Conservation (phyloP, 2,329 filamentous ascomycete species). For the Chaetomium olivaceum region DNA sequence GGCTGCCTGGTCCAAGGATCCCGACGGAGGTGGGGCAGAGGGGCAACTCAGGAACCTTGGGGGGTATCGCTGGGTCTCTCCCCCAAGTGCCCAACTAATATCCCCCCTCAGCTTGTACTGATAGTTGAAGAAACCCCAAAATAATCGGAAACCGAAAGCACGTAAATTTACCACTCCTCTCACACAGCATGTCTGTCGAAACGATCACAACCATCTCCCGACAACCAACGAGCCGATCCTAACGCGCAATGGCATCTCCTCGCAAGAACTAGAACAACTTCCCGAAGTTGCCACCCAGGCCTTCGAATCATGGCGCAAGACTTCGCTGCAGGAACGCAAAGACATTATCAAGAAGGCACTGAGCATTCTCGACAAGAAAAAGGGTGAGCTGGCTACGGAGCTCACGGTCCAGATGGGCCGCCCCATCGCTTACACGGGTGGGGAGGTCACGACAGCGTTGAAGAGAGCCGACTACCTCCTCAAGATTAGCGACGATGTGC, state of each 20-base stretch:
- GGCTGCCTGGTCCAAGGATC: constrained; percentile 18
- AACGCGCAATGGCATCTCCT: constrained; percentile 72
- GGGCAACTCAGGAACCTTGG: constrained; percentile 3
- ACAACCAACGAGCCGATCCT: constrained; percentile 83
- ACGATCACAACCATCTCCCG: constrained; percentile 81
- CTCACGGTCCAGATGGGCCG: constrained; percentile 94
- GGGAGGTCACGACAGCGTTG: constrained; percentile 81
- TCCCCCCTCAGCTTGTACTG: neutral
- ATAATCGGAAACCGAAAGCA: too few relatives aligned
- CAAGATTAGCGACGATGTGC: constrained; percentile 75
- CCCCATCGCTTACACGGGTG: constrained; percentile 82
- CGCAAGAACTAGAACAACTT: constrained; percentile 69
- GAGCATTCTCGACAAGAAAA: constrained; percentile 65
- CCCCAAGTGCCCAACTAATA: neutral
- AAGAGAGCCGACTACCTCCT: constrained; percentile 83
- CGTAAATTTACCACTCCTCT: neutral
- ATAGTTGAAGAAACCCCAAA: neutral
- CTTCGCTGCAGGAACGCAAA: constrained; percentile 72
- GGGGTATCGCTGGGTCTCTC: neutral
- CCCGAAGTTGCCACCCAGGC: constrained; percentile 71
- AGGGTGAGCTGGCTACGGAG: constrained; percentile 80
- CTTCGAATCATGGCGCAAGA: constrained; percentile 75
- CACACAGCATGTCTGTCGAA: constrained; percentile 60
- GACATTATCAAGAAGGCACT: constrained; percentile 79
- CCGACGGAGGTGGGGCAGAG: constrained; percentile 10